Evolutionary conservation across 768 basidiomycete species (phyloP).

Genomic region (Melanogaster broomeanus): DNA sequence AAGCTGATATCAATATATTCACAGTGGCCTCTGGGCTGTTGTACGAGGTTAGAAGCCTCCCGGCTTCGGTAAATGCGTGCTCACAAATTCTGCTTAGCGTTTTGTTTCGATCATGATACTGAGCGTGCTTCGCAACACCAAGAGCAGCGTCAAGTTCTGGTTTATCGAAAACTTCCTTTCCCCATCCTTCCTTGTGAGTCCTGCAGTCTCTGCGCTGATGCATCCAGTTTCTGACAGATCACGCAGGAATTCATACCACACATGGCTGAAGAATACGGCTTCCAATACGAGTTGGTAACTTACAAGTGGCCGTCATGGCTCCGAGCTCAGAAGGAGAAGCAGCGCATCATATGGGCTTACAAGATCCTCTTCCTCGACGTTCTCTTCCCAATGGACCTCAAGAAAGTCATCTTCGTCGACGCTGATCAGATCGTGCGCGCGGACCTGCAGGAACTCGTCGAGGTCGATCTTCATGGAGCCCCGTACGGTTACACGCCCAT

Average conservation of each 20-base stretch:
- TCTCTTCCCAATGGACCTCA: constrained; percentile 97
- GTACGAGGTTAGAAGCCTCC: constrained; percentile 73
- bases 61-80: background rate
- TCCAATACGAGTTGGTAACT: constrained; percentile 96
- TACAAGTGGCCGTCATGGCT: constrained; percentile 99
- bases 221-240: background rate
- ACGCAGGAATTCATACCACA: constrained; percentile 91
- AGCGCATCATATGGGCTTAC: constrained; percentile 98
- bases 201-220: background rate
- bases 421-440: constrained; percentile 96
- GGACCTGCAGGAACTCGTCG: constrained; percentile 94
- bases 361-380: constrained; percentile 99
- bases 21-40: constrained; percentile 96
- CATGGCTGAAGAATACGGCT: constrained; percentile 86
- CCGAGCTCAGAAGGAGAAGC: constrained; percentile 95
- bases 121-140: constrained; percentile 92
- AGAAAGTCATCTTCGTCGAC: constrained; percentile 99
- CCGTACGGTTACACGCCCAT: constrained; percentile 97
- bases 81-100: constrained; percentile 51
- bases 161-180: constrained; percentile 99
- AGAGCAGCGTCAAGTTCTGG: constrained; percentile 98
- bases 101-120: constrained; percentile 99
- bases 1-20: constrained; percentile 98
- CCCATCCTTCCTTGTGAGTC: constrained; percentile 86
- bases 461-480: constrained; percentile 87